phyloP scores from a whole-genome alignment of 257 asterid species.

The Gardenia jasminoides region DNA sequence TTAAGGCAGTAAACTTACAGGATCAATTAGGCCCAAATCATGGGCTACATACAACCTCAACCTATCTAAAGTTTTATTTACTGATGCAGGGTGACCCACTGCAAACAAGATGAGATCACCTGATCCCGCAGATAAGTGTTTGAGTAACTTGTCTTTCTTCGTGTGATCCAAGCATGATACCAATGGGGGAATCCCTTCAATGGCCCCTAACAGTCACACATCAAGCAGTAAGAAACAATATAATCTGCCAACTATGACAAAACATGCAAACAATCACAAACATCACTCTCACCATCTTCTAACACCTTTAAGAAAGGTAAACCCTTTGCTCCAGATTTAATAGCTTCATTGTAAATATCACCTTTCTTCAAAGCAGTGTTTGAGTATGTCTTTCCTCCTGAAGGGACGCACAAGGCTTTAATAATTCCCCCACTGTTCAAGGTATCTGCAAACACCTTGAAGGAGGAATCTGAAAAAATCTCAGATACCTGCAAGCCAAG shows the following conservation, averaged over 20 bases:
- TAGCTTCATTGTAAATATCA: constrained; percentile 75
- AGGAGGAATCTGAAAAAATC: constrained; percentile 60
- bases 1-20: constrained; percentile 46
- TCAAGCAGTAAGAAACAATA: constrained; percentile 4
- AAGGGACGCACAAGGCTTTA: constrained; percentile 78
- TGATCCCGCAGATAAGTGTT: constrained; percentile 54
- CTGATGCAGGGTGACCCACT: constrained; percentile 67
- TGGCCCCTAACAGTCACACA: constrained; percentile 47
- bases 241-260: neutral
- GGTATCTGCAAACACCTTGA: constrained; percentile 84
- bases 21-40: constrained; percentile 76
- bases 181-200: constrained; percentile 88
- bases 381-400: constrained; percentile 75
- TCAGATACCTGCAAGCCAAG: constrained; percentile 67
- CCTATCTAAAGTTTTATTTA: constrained; percentile 76
- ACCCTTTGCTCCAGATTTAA: constrained; percentile 92
- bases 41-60: constrained; percentile 67
- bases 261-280: constrained; percentile 1
- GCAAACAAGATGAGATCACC: constrained; percentile 96
- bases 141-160: constrained; percentile 52
- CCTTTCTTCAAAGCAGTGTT: constrained; percentile 94
- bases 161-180: constrained; percentile 60
- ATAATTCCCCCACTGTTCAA: constrained; percentile 63
- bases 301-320: constrained; percentile 88
- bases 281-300: constrained; percentile 57